Percentiles rank a stretch among this genome's conserved stretches.
Evolutionary conservation across 2,329 filamentous ascomycete species (phyloP).

Genomic region (Fusarium algeriense): DNA sequence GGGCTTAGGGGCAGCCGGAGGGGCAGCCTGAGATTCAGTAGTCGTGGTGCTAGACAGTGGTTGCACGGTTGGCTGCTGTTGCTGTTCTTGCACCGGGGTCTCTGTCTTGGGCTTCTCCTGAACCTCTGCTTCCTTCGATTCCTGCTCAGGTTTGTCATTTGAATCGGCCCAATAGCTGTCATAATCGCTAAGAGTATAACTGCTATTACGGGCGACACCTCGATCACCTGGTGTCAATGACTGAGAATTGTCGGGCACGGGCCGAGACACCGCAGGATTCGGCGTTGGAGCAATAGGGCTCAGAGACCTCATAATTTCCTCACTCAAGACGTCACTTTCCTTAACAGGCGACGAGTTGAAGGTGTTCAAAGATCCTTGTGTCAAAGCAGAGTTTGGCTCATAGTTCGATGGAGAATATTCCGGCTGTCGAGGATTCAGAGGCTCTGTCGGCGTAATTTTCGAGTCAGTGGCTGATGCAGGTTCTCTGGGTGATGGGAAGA

Average conservation of each 20-base stretch:
- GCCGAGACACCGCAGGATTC: conserved; percentile 24
- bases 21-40: conserved; percentile 13
- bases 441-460: conserved; percentile 58
- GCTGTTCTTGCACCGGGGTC: conserved; percentile 4
- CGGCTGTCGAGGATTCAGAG: conserved; percentile 58
- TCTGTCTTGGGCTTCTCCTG: conserved; percentile 15
- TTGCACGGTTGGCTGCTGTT: conserved; percentile 1
- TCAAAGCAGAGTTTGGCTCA: conserved; percentile 53
- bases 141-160: conserved; percentile 28
- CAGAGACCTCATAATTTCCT: conserved; percentile 80
- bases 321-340: conserved; percentile 77
- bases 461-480: conserved; percentile 8
- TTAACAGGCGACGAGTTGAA: conserved; percentile 67
- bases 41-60: neutral
- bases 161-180: conserved; percentile 73
- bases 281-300: conserved; percentile 59
- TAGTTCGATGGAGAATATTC: conserved; percentile 53
- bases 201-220: conserved; percentile 63
- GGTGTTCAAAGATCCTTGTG: conserved; percentile 62
- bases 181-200: conserved; percentile 74
- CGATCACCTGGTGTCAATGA: conserved; percentile 35
- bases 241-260: conserved; percentile 29
- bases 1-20: neutral
- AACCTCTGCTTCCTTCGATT: conserved; percentile 3
- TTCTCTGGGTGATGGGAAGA: conserved; percentile 17